Percentiles rank a stretch among this genome's conserved stretches.
These are phyloP conservation scores for Salix caprea DNA, from an alignment of 345 rosid species.

Conservation along the genomic window DNA sequence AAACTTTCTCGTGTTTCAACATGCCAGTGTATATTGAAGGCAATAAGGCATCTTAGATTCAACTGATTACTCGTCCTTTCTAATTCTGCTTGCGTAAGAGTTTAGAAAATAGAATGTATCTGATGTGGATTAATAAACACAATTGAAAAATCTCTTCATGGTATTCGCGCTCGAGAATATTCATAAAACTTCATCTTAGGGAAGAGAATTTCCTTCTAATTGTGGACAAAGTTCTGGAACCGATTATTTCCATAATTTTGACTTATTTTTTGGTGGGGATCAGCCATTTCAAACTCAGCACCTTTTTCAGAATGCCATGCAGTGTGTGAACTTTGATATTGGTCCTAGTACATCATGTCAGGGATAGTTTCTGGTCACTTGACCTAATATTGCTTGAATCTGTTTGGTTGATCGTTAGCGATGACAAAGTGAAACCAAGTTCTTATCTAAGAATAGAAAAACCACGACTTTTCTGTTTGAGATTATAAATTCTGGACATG, in stretches of 20 bases:
- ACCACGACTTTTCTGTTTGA: no score
- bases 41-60: background rate
- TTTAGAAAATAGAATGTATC: background rate
- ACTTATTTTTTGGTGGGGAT: background rate
- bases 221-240: background rate
- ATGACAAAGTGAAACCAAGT: no score
- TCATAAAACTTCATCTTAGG: background rate
- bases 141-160: background rate
- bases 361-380: background rate
- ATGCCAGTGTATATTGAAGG: background rate
- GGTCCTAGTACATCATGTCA: background rate
- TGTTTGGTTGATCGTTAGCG: background rate
- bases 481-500: no score
- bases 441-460: no score
- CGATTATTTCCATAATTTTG: background rate
- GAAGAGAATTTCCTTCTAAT: background rate
- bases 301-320: background rate
- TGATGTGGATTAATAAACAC: background rate
- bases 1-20: background rate
- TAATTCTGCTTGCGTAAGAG: background rate
- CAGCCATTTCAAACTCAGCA: background rate
- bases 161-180: background rate
- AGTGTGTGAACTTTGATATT: background rate
- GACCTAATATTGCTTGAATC: background rate
- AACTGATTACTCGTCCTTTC: background rate